Base-by-base conservation (phyloP, 495 filamentous ascomycete genomes). In the Staphylotrichum longicolle region DNA sequence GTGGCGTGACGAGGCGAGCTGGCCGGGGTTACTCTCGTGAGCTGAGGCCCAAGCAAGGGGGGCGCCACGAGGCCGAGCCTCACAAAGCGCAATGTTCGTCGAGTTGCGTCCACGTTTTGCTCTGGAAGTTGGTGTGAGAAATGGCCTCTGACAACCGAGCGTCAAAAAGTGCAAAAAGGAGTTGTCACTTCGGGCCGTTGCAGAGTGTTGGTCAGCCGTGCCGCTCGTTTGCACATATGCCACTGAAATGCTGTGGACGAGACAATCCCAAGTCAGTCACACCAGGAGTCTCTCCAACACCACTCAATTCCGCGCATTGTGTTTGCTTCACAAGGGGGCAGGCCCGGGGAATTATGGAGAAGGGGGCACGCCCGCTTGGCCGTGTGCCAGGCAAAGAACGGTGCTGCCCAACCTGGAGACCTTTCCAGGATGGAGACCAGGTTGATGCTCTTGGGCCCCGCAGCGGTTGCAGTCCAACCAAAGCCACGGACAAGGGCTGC, bases 21-120 rank as follows among this genome's bases (percentile, higher is more conserved):
- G 51, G 46, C 27, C 61, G 59, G 53, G 62, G 62, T 33, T 55
- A n/a, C 44, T 48, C 30, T 44, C 5, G 51, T 49, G 46, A 56
- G 58, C 53, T 59, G 57, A 58, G 49, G 45, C 60, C 65, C 65
- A 67, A 67, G 61, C 61, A 67, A 64, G 58, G 49, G 49, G 15
- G 48, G 42, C 52, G 54, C 49, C 63, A 65, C 58, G 47, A 52
- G 40, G 32, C 48, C 48, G 53, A 57, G 57, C 57, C 48, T 57
- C 62, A 63, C 49, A n/a, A 53, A 49, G 34, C 56, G 15, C 33
- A 39, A 12, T 34, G 39, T 14, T 27, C 8, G 12, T 44, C 37
- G 34, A 54, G 37, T 30, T 45, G 39, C n/a, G 3, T 5, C 40
- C 20, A 27, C 20, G 20, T 27, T 27, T 27, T 27, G 20, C 20